Evolutionary conservation across 805 yeast species (phyloP).

Genomic region (Myxozyma monticola): DNA sequence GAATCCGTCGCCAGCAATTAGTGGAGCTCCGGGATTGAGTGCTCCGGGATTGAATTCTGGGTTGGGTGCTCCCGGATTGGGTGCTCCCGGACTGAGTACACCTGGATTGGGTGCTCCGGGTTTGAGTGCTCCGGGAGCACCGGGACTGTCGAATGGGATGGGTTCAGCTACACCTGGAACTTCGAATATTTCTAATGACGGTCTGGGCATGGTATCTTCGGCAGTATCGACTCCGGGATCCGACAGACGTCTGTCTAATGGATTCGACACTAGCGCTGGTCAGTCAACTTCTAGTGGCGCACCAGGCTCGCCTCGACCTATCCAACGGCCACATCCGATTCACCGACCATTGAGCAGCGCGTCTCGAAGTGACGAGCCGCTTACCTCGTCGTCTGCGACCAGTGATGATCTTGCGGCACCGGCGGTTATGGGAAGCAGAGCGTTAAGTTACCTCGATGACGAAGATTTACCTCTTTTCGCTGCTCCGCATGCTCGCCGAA

Average conservation of each 20-base stretch:
- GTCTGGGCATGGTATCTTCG: no score
- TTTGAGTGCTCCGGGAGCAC: not conserved
- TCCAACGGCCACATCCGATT: slow-evolving; percentile 28
- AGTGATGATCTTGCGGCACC: slow-evolving; percentile 3
- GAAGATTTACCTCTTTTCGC: slow-evolving; percentile 15
- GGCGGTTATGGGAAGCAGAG: slow-evolving; percentile 25
- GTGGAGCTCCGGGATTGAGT: not conserved
- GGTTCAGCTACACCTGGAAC: no score
- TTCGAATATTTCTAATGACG: no score
- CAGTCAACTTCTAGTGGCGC: slow-evolving; percentile 3
- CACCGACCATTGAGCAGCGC: slow-evolving; percentile 24
- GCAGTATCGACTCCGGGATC: slow-evolving; percentile 8
- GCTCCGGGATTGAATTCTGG: not conserved
- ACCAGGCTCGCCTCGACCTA: slow-evolving; percentile 21
- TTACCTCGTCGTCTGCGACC: slow-evolving; percentile 7
- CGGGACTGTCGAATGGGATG: no score
- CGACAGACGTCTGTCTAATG: no score
- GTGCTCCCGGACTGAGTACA: not conserved
- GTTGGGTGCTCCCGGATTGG: not conserved
- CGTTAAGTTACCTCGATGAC: slow-evolving; percentile 19
- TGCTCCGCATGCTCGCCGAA: slow-evolving; percentile 19
- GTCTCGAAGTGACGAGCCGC: slow-evolving; percentile 17
- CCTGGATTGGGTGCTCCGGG: slow-evolving; percentile 1
- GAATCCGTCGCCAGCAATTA: slow-evolving; percentile 7
- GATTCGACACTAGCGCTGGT: no score